Evolutionary conservation across 2,329 filamentous ascomycete genomes (phyloP).

Genomic region (Diaporthe vaccinii): DNA sequence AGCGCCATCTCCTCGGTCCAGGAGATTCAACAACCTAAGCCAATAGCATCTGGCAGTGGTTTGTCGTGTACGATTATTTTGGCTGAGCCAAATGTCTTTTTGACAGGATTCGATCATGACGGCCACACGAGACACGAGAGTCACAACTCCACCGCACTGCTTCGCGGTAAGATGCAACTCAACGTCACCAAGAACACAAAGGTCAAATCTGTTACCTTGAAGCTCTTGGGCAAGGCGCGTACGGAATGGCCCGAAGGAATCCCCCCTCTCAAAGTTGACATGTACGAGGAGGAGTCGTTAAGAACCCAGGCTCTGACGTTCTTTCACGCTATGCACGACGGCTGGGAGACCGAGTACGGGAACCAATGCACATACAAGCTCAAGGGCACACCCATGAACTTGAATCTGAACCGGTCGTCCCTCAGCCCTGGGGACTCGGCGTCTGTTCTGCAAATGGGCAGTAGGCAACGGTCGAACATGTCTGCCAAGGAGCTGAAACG

Average conservation of each 20-base stretch:
- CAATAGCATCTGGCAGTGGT: constrained; percentile 83
- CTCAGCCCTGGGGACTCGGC: constrained; percentile 48
- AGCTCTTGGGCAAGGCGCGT: constrained; percentile 85
- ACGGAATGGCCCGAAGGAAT: constrained; percentile 99
- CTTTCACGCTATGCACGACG: constrained; percentile 82
- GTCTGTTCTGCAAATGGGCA: constrained; percentile 49
- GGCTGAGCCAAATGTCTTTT: constrained; percentile 84
- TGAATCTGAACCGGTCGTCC: constrained; percentile 46
- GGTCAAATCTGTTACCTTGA: constrained; percentile 90
- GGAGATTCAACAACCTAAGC: constrained; percentile 70
- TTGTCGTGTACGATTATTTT: constrained; percentile 80
- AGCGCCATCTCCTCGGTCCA: constrained; percentile 64
- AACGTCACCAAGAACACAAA: constrained; percentile 91
- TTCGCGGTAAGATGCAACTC: constrained; percentile 86
- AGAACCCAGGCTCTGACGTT: constrained; percentile 92
- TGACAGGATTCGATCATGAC: constrained; percentile 83
- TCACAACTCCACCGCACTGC: constrained; percentile 79
- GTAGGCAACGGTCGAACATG: constrained; percentile 49
- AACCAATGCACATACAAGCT: constrained; percentile 71
- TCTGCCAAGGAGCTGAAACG: constrained; percentile 70
- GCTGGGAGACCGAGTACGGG: constrained; percentile 73
- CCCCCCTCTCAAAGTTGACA: constrained; percentile 86
- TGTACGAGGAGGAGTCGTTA: constrained; percentile 86
- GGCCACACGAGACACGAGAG: constrained; percentile 67
- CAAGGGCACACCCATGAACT: constrained; percentile 54